A percentile compares a stretch with the other conserved stretches of the same genome.
These are phyloP conservation scores for Colletotrichum cordylinicola DNA, from an alignment of 2,329 filamentous ascomycete species.

Conservation along the genomic window DNA sequence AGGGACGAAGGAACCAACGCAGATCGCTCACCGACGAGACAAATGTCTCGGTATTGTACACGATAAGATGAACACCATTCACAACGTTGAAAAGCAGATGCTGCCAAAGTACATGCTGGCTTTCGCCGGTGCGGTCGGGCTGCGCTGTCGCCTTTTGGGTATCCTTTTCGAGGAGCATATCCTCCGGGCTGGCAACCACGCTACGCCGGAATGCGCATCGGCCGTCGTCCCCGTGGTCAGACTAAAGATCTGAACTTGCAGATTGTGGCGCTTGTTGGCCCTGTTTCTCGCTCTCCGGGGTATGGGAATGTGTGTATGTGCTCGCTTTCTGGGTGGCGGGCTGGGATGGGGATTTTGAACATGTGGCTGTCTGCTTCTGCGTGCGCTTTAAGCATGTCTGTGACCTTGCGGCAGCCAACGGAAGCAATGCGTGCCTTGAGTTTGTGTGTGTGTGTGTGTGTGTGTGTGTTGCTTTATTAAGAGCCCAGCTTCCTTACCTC, in stretches of 20 bases:
- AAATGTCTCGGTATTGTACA: background rate
- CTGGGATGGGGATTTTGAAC: background rate
- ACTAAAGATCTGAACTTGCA: background rate
- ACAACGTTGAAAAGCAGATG: background rate
- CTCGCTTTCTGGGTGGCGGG: background rate
- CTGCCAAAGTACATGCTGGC: background rate
- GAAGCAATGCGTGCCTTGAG: background rate
- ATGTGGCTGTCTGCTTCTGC: background rate
- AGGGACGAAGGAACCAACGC: background rate
- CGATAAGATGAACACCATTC: background rate
- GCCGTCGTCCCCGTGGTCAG: background rate
- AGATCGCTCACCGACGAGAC: background rate
- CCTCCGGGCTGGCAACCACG: background rate
- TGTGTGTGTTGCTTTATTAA: background rate
- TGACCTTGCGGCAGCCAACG: background rate
- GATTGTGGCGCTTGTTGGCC: background rate
- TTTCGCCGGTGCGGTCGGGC: background rate
- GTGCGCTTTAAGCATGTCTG: background rate
- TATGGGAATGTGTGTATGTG: background rate
- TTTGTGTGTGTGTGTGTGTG: background rate
- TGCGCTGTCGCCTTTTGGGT: background rate
- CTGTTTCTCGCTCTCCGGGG: background rate
- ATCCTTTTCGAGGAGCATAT: background rate
- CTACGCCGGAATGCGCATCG: background rate
- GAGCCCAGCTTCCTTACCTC: background rate